phyloP scores from a whole-genome alignment of 164 flowering plant genomes.

The Cinnamomum chago region DNA sequence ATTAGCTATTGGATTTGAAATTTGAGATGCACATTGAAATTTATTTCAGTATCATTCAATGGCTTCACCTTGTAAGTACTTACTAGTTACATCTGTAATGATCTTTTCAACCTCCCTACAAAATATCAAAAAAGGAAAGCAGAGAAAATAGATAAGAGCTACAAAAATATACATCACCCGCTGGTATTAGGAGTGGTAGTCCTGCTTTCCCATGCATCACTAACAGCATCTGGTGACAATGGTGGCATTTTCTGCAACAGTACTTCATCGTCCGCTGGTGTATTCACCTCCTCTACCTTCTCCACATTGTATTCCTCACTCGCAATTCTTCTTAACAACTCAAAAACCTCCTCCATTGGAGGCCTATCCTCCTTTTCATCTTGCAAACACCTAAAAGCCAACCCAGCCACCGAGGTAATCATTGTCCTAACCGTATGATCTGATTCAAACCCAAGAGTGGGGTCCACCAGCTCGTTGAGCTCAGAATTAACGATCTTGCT shows the following conservation, averaged over 20 bases:
- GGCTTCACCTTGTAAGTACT: too few species aligned
- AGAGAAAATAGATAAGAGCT: too few species aligned
- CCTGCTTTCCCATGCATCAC: constrained; percentile 30
- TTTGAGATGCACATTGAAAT: too few species aligned
- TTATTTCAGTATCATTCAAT: too few species aligned
- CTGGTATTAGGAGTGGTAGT: constrained; percentile 16
- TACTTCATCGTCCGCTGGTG: constrained; percentile 29
- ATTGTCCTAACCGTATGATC: constrained; percentile 35
- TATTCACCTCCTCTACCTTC: constrained; percentile 34
- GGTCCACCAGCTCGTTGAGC: constrained; percentile 61
- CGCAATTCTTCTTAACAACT: constrained; percentile 32
- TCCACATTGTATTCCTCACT: constrained; percentile 14
- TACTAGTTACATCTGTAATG: too few species aligned
- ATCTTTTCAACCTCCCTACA: not conserved
- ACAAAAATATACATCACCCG: constrained; percentile 1
- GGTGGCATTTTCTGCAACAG: constrained; percentile 31
- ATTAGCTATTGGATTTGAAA: too few species aligned
- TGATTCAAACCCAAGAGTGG: constrained; percentile 44
- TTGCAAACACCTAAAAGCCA: constrained; percentile 70
- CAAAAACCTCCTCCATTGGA: constrained; percentile 60
- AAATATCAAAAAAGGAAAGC: not conserved
- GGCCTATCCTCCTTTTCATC: constrained; percentile 68
- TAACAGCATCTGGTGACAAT: constrained; percentile 39
- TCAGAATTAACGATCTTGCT: constrained; percentile 47
- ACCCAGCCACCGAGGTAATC: constrained; percentile 52